These are phyloP conservation scores for Anthracocystis walkeri DNA, from an alignment of 1,284 basidiomycete genomes.

Conservation along the genomic window DNA sequence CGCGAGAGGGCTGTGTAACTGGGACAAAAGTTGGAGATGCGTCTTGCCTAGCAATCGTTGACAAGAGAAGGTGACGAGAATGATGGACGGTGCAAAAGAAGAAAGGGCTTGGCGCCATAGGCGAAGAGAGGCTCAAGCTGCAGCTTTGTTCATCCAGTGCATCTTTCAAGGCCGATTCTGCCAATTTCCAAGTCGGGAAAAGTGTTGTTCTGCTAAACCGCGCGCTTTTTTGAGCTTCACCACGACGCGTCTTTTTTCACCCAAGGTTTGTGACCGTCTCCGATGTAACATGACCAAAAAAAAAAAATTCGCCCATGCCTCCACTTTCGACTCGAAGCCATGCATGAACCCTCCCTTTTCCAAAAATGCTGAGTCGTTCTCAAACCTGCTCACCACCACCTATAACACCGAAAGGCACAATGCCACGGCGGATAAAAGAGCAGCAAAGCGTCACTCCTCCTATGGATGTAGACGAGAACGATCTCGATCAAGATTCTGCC, in stretches of 20 bases:
- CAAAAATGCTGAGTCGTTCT: conserved; percentile 20
- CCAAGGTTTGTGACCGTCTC: background rate
- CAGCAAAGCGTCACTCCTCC: background rate
- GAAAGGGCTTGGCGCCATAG: background rate
- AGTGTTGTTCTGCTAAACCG: conserved; percentile 15
- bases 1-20: too few species aligned
- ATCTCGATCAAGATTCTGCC: conserved; percentile 4
- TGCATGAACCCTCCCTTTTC: conserved; percentile 13
- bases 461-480: background rate
- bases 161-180: background rate
- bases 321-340: conserved; percentile 18
- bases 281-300: background rate
- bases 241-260: conserved; percentile 24
- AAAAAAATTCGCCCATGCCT: conserved; percentile 23
- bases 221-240: background rate
- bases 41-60: background rate
- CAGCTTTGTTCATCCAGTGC: conserved; percentile 1
- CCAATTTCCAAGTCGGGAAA: background rate
- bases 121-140: background rate
- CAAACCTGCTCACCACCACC: background rate
- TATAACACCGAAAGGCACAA: background rate
- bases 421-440: conserved; percentile 15
- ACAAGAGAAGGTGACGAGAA: background rate
- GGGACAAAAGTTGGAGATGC: too few species aligned
- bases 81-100: background rate